Base-by-base conservation (phyloP, 1,284 basidiomycete species). In the Schizophyllum amplum region DNA sequence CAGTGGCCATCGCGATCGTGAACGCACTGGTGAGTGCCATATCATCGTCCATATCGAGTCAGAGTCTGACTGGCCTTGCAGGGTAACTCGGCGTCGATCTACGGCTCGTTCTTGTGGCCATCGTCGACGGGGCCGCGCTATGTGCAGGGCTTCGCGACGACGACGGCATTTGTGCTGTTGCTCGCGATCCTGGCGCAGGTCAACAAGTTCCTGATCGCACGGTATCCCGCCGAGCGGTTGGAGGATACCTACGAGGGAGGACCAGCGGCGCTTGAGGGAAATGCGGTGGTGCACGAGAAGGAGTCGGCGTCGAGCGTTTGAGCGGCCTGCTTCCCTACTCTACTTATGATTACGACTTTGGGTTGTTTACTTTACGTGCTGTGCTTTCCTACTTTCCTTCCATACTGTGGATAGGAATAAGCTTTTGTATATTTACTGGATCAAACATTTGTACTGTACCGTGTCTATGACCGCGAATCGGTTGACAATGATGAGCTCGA, bases 41-140 rank as follows among this genome's bases (percentile, higher is more conserved):
- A 3, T 42, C 7, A 9, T 9, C n/a, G 17, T 9, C 13, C 33
- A 9, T 9, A 17, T 9, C 33, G 2, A 42, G 33, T 17, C 2
- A 17, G 33, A 42, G 11, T 9, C 33, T 42, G 4, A 42, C 33
- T 9, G 33, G 3, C 17, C 2, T 42, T 9, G 33, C 3, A 42
- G 33, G 48, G 46, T 13, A 9, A 22, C 20, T 50, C 47, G 22
- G 69, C 71, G 2, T 63, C 70, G 5, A 75, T 76, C 64, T 76
- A 76, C 60, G 74, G 74, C 53, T 70, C 72, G 24, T 76, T 77
- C 69, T 68, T 77, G 11, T 76, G 75, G 75, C 74, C 74, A 11
- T 55, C 63, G 5, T 67, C 60, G 15, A 70, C 72, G 51, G 68
- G 67, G 17, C 74, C 74, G 0, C 63, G 72, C 33, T 76, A 73